A percentile compares a stretch with the other conserved stretches of the same genome.
phyloP scores from a whole-genome alignment of 2,329 filamentous ascomycete species.

The Nigrospora oryzae region DNA sequence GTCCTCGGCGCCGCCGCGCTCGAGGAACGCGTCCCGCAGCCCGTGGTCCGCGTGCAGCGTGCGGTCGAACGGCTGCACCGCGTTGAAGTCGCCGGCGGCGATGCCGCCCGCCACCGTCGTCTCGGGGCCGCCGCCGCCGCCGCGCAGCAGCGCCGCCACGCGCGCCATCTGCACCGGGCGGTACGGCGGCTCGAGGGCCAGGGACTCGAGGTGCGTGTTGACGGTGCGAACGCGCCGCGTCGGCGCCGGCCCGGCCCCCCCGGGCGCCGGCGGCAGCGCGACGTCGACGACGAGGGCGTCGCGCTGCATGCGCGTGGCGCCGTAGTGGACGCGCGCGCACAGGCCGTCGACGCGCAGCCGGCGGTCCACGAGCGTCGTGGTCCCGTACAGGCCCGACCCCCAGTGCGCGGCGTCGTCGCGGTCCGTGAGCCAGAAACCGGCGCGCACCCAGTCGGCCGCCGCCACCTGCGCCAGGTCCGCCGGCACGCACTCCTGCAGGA shows the following conservation, averaged over 20 bases:
- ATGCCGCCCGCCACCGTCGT: slow-evolving; percentile 27
- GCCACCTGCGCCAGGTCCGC: slow-evolving; percentile 35
- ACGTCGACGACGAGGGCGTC: slow-evolving; percentile 46
- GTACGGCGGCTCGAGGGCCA: slow-evolving; percentile 12
- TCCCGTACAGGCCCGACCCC: slow-evolving; percentile 37
- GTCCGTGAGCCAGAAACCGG: slow-evolving; percentile 38
- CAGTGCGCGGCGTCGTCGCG: slow-evolving; percentile 25
- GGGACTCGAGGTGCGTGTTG: slow-evolving; percentile 21
- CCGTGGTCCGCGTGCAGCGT: slow-evolving; percentile 34
- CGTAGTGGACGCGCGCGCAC: slow-evolving; percentile 41
- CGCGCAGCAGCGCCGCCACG: slow-evolving; percentile 10
- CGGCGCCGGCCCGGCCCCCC: too few relatives aligned
- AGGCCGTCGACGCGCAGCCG: slow-evolving; percentile 24
- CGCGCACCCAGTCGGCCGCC: slow-evolving; percentile 32
- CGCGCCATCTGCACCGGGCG: slow-evolving; percentile 15
- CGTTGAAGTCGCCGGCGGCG: slow-evolving; percentile 46
- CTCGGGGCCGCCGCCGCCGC: slow-evolving; percentile 4
- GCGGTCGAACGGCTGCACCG: slow-evolving; percentile 42
- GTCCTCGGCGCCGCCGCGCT: slow-evolving; percentile 36
- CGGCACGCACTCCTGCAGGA: slow-evolving; percentile 40
- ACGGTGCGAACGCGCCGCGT: slow-evolving; percentile 10
- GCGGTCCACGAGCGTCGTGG: slow-evolving; percentile 38
- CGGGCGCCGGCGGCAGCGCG: slow-evolving; percentile 13
- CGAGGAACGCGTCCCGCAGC: slow-evolving; percentile 42
- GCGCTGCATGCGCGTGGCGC: slow-evolving; percentile 33